phyloP scores from a whole-genome alignment of 2,329 filamentous ascomycete species.

The Penicillium freii region DNA sequence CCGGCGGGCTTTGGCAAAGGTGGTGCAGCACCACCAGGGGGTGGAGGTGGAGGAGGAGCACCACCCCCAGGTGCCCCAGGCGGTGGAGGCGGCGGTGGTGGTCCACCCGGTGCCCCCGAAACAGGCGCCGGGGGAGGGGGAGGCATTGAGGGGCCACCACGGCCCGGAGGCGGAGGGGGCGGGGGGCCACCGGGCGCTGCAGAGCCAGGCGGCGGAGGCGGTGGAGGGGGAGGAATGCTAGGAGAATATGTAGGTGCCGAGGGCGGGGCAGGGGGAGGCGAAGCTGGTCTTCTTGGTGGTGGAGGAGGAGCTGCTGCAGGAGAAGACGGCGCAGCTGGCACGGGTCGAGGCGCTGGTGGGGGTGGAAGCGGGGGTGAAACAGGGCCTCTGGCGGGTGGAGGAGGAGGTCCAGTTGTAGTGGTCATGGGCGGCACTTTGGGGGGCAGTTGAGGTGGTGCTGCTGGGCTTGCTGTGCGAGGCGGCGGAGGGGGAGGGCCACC shows the following conservation, averaged over 20 bases:
- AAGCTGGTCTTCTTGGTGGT: slow-evolving; percentile 38
- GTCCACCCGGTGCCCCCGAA: slow-evolving; percentile 33
- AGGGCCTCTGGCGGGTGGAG: slow-evolving; percentile 52
- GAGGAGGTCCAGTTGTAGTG: slow-evolving; percentile 52
- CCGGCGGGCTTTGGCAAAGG: slow-evolving; percentile 44
- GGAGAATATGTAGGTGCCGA: slow-evolving; percentile 26
- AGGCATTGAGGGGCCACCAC: slow-evolving; percentile 14
- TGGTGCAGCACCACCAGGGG: slow-evolving; percentile 38
- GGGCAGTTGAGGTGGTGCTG: slow-evolving; percentile 51
- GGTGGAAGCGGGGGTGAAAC: slow-evolving; percentile 47
- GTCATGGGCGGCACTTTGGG: slow-evolving; percentile 42
- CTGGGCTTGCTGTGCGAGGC: slow-evolving; percentile 47
- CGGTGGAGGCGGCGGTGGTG: slow-evolving; percentile 49
- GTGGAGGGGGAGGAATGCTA: slow-evolving; percentile 40
- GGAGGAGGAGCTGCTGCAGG: slow-evolving; percentile 44
- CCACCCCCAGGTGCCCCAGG: slow-evolving; percentile 46
- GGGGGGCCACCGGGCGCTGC: slow-evolving; percentile 37
- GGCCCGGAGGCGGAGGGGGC: slow-evolving; percentile 40
- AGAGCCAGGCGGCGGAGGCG: slow-evolving; percentile 32
- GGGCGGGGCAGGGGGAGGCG: slow-evolving; percentile 30
- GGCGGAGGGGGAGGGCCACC: slow-evolving; percentile 66
- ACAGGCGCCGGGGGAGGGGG: slow-evolving; percentile 36
- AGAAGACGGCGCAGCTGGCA: slow-evolving; percentile 31
- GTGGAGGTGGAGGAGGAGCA: slow-evolving; percentile 53
- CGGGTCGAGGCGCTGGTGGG: slow-evolving; percentile 17